These are phyloP conservation scores for Hibiscus trionum DNA, from an alignment of 345 rosid genomes.

Conservation along the genomic window DNA sequence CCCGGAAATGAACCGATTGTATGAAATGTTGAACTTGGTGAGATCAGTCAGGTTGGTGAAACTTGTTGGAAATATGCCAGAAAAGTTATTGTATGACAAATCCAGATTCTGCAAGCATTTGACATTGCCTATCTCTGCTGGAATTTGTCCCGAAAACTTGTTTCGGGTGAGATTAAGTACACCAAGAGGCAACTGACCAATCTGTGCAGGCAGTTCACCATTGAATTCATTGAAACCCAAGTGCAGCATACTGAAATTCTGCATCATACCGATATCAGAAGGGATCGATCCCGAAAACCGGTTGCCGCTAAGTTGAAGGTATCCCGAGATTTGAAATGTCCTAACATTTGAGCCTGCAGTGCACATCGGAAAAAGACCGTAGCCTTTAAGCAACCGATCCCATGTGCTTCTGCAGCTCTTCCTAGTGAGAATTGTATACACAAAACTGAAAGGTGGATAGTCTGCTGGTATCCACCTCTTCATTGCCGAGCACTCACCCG, in stretches of 20 bases:
- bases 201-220: constrained; percentile 55
- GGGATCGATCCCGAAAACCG: constrained; percentile 59
- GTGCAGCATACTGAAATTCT: constrained; percentile 57
- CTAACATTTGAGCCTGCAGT: constrained; percentile 26
- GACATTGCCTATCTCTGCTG: constrained; percentile 48
- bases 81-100: constrained; percentile 73
- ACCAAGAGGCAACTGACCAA: constrained; percentile 56
- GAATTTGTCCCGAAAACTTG: constrained; percentile 56
- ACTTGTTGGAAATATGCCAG: constrained; percentile 65
- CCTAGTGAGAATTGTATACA: constrained; percentile 51
- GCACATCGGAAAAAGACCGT: constrained; percentile 59
- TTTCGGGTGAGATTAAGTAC: constrained; percentile 70
- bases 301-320: constrained; percentile 78
- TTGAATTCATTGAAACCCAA: constrained; percentile 51
- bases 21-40: constrained; percentile 82
- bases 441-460: constrained; percentile 82
- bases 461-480: constrained; percentile 96
- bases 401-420: constrained; percentile 70
- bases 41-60: constrained; percentile 48
- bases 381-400: constrained; percentile 66
- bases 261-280: constrained; percentile 49
- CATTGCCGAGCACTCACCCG: constrained; percentile 78
- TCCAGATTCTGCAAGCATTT: constrained; percentile 79
- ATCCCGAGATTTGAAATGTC: constrained; percentile 54
- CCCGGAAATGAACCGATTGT: constrained; percentile 64